Evolutionary conservation across 805 yeast genomes (phyloP).

Genomic region (Starmera quercuum): DNA sequence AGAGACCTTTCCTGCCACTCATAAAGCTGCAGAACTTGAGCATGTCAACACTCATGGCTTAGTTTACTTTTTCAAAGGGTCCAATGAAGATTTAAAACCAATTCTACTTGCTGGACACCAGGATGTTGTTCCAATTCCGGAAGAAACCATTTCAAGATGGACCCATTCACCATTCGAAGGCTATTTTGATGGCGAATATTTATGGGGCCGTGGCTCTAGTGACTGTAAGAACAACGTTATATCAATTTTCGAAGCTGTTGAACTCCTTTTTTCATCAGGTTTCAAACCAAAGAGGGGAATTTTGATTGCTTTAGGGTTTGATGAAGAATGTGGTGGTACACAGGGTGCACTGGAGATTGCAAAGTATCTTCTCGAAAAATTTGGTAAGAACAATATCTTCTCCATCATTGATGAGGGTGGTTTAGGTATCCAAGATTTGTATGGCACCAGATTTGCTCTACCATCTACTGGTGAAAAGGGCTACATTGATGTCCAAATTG

Average conservation of each 20-base stretch:
- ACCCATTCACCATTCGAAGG: constrained; percentile 50
- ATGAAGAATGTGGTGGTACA: constrained; percentile 54
- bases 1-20: constrained; percentile 40
- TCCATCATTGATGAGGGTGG: constrained; percentile 70
- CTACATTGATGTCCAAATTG: constrained; percentile 41
- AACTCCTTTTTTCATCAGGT: constrained; percentile 31
- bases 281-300: constrained; percentile 46
- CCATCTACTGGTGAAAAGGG: constrained; percentile 61
- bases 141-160: constrained; percentile 49
- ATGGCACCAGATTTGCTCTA: constrained; percentile 37
- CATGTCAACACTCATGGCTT: constrained; percentile 51
- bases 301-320: constrained; percentile 56
- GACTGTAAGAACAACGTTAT: constrained; percentile 61
- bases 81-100: constrained; percentile 40
- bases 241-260: constrained; percentile 48
- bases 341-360: constrained; percentile 46
- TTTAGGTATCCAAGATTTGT: constrained; percentile 21
- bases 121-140: constrained; percentile 65
- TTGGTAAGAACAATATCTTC: constrained; percentile 54
- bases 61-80: constrained; percentile 49
- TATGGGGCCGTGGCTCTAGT: constrained; percentile 60
- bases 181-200: constrained; percentile 43
- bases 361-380: constrained; percentile 37
- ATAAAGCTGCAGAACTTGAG: constrained; percentile 33
- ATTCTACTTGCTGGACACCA: constrained; percentile 60